Conservation (phyloP, 495 filamentous ascomycete species). For the Daldinia childiae region DNA sequence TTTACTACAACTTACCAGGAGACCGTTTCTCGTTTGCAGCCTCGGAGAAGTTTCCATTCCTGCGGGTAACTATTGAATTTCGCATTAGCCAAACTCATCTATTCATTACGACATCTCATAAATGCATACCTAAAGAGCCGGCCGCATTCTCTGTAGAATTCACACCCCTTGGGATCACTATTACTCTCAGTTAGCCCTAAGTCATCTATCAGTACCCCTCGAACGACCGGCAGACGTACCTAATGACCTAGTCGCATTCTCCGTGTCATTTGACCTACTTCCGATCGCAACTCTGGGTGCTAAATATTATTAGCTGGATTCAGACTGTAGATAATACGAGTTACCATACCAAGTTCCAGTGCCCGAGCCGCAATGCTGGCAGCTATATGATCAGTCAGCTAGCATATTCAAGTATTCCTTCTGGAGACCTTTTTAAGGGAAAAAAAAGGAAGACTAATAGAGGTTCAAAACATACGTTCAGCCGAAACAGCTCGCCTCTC, state of each 20-base stretch:
- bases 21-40: slow-evolving; percentile 19
- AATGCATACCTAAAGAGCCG: slow-evolving; percentile 16
- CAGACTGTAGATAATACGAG: background rate
- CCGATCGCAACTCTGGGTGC: background rate
- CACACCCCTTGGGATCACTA: background rate
- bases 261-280: background rate
- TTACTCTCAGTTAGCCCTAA: background rate
- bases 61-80: slow-evolving; percentile 7
- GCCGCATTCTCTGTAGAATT: slow-evolving; percentile 13
- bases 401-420: background rate
- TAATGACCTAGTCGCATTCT: slow-evolving; percentile 10
- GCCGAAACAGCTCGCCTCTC: slow-evolving; percentile 16
- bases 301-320: background rate
- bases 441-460: too few relatives aligned
- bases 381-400: slow-evolving; percentile 13
- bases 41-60: slow-evolving; percentile 9
- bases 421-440: too few relatives aligned
- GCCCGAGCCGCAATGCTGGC: slow-evolving; percentile 23
- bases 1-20: background rate
- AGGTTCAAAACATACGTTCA: slow-evolving; percentile 6
- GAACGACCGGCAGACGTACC: background rate
- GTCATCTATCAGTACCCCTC: background rate
- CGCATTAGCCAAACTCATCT: background rate
- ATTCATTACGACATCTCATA: background rate
- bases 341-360: slow-evolving; percentile 16